phyloP scores from a whole-genome alignment of 208 protist species.

The Trichomonas gallinae region DNA sequence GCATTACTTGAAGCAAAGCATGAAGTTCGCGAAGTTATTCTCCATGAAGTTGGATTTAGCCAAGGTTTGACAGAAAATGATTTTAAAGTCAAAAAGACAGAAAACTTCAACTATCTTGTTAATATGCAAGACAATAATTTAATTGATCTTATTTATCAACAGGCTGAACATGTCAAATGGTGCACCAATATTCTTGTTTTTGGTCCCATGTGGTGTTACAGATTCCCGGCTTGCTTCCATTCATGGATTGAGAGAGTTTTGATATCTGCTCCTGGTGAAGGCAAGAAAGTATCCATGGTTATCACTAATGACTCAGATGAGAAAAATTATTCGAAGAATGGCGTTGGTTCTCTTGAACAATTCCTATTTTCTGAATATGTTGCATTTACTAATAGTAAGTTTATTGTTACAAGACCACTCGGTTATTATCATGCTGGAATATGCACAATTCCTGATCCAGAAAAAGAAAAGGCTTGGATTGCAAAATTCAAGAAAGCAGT shows the following conservation, averaged over 20 bases:
- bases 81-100: neutral
- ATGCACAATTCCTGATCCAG: neutral
- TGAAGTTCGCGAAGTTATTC: neutral
- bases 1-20: neutral
- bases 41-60: neutral
- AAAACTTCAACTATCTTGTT: neutral
- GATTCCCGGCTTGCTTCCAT: neutral
- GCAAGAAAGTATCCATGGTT: neutral
- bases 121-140: neutral
- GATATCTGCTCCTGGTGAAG: neutral
- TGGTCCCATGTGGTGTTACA: neutral
- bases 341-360: neutral
- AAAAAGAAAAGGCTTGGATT: neutral
- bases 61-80: neutral
- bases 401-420: neutral
- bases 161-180: neutral
- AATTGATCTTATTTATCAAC: neutral
- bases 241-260: neutral
- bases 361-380: neutral
- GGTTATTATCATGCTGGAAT: neutral
- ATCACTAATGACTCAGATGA: neutral
- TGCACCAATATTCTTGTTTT: neutral
- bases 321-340: neutral
- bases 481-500: neutral
- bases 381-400: neutral